Conservation (phyloP, 2,329 filamentous ascomycete species). For the Curvularia spicifera region DNA sequence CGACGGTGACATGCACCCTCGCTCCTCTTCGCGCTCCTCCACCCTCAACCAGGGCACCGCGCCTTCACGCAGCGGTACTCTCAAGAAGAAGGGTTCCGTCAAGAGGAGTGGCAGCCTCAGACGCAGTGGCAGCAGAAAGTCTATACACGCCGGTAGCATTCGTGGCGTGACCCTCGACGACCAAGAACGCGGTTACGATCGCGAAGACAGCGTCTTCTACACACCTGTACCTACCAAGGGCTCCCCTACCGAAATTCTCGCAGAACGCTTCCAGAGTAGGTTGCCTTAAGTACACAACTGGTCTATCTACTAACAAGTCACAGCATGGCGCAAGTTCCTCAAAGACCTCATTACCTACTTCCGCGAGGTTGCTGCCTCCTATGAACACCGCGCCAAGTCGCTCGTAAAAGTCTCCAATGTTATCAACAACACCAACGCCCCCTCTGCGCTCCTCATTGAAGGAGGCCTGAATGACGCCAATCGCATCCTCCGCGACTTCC, state of each 20-base stretch:
- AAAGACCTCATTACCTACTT: slow-evolving; percentile 96
- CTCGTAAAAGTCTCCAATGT: slow-evolving; percentile 82
- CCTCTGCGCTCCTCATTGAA: slow-evolving; percentile 75
- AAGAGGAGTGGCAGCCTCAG: slow-evolving; percentile 75
- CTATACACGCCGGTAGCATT: slow-evolving; percentile 84
- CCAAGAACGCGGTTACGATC: slow-evolving; percentile 65
- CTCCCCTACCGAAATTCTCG: slow-evolving; percentile 85
- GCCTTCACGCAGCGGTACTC: slow-evolving; percentile 70
- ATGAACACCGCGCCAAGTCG: slow-evolving; percentile 83
- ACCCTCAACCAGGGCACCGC: slow-evolving; percentile 52
- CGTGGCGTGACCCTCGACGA: slow-evolving; percentile 78
- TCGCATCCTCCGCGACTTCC: slow-evolving; percentile 79
- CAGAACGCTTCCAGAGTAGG: slow-evolving; percentile 86
- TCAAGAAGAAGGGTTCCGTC: slow-evolving; percentile 87
- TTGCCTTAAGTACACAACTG: slow-evolving; percentile 3
- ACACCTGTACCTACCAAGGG: slow-evolving; percentile 88
- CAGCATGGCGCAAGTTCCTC: slow-evolving; percentile 92
- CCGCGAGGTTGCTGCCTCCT: slow-evolving; percentile 86
- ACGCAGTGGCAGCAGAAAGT: slow-evolving; percentile 80
- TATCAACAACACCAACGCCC: slow-evolving; percentile 78
- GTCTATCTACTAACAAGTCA: slow-evolving; percentile 24
- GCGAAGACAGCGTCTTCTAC: slow-evolving; percentile 84
- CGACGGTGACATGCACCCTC: slow-evolving; percentile 63
- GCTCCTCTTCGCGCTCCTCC: slow-evolving; percentile 64
- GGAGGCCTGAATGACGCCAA: slow-evolving; percentile 89